Conservation (phyloP, 2,329 filamentous ascomycete species). For the Epichloe uncinata region DNA sequence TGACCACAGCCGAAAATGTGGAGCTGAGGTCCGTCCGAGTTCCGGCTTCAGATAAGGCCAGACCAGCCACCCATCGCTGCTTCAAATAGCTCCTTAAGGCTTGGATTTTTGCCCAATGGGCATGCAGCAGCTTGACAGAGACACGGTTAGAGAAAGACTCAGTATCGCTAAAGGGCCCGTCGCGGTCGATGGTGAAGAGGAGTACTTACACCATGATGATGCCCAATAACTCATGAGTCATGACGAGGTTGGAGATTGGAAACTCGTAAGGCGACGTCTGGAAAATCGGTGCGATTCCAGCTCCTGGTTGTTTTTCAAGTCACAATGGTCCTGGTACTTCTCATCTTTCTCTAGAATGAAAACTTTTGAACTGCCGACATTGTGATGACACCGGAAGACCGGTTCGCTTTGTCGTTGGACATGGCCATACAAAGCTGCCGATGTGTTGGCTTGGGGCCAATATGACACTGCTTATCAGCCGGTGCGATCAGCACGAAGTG, state of each 20-base stretch:
- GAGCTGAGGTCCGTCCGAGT: background rate
- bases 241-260: too few relatives aligned
- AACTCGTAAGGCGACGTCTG: too few relatives aligned
- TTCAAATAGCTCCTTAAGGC: background rate
- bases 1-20: background rate
- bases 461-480: background rate
- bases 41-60: constrained; percentile 1
- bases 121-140: background rate
- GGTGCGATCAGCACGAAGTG: background rate
- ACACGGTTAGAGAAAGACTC: background rate
- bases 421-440: background rate
- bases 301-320: too few relatives aligned
- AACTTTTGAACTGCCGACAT: too few relatives aligned
- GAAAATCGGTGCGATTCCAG: too few relatives aligned
- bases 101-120: background rate
- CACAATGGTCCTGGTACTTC: too few relatives aligned
- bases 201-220: too few relatives aligned
- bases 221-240: too few relatives aligned
- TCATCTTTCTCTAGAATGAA: too few relatives aligned
- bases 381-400: too few relatives aligned
- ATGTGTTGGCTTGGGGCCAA: background rate
- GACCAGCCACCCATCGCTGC: constrained; percentile 1
- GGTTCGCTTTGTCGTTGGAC: background rate
- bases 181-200: background rate
- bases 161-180: background rate